These are phyloP conservation scores for Casuarina glauca DNA, from an alignment of 306 rosid species.

Conservation along the genomic window DNA sequence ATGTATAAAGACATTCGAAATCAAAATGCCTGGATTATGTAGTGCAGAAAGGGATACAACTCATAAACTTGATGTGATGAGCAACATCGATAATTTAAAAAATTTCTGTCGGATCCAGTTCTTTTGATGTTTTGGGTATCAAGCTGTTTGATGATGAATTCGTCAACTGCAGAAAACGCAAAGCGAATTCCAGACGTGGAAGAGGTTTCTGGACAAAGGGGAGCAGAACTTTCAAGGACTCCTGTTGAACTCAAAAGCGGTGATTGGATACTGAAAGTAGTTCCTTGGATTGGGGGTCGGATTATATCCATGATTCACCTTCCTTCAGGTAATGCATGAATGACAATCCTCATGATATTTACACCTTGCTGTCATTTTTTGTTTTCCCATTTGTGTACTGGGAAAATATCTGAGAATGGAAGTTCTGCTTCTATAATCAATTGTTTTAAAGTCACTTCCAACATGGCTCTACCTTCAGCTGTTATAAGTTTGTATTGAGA, in stretches of 20 bases:
- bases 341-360: not conserved
- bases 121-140: not conserved
- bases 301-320: constrained; percentile 80
- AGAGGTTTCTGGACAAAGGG: constrained; percentile 61
- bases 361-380: not conserved
- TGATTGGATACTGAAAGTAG: constrained; percentile 67
- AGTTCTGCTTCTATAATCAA: not conserved
- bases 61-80: not conserved
- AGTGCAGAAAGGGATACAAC: no score
- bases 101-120: not conserved
- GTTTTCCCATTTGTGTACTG: no score
- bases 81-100: not conserved
- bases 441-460: not conserved
- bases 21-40: no score
- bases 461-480: not conserved
- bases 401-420: not conserved
- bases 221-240: constrained; percentile 55
- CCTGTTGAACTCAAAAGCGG: constrained; percentile 78
- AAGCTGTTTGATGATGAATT: constrained; percentile 22
- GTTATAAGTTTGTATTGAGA: not conserved
- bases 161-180: constrained; percentile 54
- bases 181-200: constrained; percentile 67
- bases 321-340: constrained; percentile 65
- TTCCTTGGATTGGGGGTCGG: constrained; percentile 98
- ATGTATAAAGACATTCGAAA: no score